Evolutionary conservation across 352 stramenopile genomes (phyloP).

Genomic region (Phytophthora podocarpi): DNA sequence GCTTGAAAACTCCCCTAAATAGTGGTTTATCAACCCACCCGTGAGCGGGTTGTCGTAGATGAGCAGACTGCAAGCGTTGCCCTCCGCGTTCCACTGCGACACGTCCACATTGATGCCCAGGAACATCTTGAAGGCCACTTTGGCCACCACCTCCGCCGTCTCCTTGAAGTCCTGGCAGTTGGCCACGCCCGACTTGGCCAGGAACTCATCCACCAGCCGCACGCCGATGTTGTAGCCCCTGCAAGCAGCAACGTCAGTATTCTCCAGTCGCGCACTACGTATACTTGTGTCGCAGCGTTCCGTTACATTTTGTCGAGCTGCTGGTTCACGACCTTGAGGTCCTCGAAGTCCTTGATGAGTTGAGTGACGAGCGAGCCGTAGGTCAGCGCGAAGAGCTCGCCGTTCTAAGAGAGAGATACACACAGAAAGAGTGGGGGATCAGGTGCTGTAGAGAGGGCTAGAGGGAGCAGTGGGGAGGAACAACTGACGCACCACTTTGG

Average conservation of each 20-base stretch:
- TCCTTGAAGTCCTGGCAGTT: constrained; percentile 91
- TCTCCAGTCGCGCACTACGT: no score
- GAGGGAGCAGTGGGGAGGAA: no score
- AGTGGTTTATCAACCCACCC: constrained; percentile 34
- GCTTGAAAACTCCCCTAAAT: neutral
- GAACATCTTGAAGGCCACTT: constrained; percentile 98
- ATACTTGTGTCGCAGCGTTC: neutral
- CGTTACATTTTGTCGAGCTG: constrained; percentile 97
- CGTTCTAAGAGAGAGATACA: constrained; percentile 61
- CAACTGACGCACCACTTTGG: constrained; percentile 91
- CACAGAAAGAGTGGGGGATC: neutral
- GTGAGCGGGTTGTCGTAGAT: constrained; percentile 97
- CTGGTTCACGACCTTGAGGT: constrained; percentile 94
- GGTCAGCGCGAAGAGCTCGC: constrained; percentile 98
- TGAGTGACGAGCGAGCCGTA: constrained; percentile 96
- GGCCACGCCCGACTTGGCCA: constrained; percentile 93
- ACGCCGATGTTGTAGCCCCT: constrained; percentile 98
- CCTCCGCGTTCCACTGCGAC: constrained; percentile 88
- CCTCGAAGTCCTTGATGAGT: constrained; percentile 96
- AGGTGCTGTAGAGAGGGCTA: no score
- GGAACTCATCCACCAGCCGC: constrained; percentile 97
- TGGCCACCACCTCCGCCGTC: constrained; percentile 95
- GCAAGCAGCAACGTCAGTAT: no score
- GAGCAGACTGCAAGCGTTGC: constrained; percentile 91
- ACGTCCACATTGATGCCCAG: constrained; percentile 95